Evolutionary conservation across 768 basidiomycete species (phyloP).

Genomic region (Leccinum longicurvipes): DNA sequence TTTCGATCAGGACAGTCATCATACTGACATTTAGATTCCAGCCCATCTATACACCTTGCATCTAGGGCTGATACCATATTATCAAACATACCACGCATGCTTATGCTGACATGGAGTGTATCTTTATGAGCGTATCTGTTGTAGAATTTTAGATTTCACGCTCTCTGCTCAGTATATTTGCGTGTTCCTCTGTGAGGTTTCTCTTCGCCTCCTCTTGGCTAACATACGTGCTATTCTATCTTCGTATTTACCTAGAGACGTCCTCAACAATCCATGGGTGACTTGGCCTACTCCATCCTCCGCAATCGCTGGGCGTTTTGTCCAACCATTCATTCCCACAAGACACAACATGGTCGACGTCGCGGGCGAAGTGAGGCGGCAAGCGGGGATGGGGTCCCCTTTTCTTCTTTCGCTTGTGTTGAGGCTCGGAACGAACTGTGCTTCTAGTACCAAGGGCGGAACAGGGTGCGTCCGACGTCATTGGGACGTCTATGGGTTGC

Average conservation of each 20-base stretch:
- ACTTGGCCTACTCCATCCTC: not conserved
- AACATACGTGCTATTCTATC: not conserved
- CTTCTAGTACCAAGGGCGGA: not conserved
- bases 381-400: slow-evolving; percentile 34
- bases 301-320: not conserved
- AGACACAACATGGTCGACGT: slow-evolving; percentile 65
- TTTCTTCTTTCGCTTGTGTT: slow-evolving; percentile 13
- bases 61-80: slow-evolving; percentile 15
- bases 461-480: not conserved
- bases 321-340: slow-evolving; percentile 53
- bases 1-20: not conserved
- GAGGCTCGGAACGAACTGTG: not conserved
- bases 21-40: slow-evolving; percentile 14
- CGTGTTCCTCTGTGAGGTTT: not conserved
- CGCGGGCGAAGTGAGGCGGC: slow-evolving; percentile 60
- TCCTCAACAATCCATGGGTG: not conserved
- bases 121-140: slow-evolving; percentile 14
- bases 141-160: slow-evolving; percentile 10
- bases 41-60: slow-evolving; percentile 30
- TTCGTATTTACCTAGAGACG: not conserved
- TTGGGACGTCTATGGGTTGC: not conserved
- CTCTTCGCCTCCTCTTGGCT: slow-evolving; percentile 1
- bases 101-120: slow-evolving; percentile 18
- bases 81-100: slow-evolving; percentile 14
- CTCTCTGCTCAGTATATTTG: not conserved